Conservation (phyloP, 345 rosid genomes). For the Eucalyptus brandiana region DNA sequence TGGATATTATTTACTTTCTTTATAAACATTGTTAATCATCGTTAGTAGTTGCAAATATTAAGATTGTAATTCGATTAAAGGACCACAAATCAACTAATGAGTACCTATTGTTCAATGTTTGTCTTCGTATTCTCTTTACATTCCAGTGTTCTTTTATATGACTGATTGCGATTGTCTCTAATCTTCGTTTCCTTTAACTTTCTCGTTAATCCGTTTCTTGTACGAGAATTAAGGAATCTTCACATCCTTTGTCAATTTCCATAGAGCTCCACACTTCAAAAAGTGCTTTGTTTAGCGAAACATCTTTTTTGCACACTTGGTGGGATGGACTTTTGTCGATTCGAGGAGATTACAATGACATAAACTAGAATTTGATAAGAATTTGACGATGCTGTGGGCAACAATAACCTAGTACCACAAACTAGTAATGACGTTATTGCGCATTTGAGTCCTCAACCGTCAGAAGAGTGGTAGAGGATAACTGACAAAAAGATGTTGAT, state of each 20-base stretch:
- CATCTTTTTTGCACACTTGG: not conserved
- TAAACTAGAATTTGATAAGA: not conserved
- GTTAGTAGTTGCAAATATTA: not conserved
- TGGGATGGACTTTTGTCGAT: not conserved
- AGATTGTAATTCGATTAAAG: not conserved
- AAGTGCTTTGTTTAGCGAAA: not conserved
- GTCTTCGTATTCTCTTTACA: fast-evolving
- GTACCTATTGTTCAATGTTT: not conserved
- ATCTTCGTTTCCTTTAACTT: not conserved
- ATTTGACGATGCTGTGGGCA: not conserved
- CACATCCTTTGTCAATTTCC: not conserved
- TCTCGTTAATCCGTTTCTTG: not conserved
- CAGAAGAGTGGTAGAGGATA: not conserved
- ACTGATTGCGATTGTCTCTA: not conserved
- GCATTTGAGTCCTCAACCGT: not conserved
- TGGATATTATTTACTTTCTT: not conserved
- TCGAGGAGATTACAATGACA: not conserved
- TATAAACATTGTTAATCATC: not conserved
- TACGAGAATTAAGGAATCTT: not conserved
- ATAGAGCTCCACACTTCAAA: not conserved
- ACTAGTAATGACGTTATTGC: fast-evolving
- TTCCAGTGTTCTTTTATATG: not conserved
- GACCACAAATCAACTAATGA: not conserved
- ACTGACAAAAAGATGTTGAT: not conserved
- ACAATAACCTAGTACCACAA: not conserved